Evolutionary conservation across 768 basidiomycete species (phyloP), one percentile per base, ranked within the genome.

Genomic region (Suillus americanus): DNA sequence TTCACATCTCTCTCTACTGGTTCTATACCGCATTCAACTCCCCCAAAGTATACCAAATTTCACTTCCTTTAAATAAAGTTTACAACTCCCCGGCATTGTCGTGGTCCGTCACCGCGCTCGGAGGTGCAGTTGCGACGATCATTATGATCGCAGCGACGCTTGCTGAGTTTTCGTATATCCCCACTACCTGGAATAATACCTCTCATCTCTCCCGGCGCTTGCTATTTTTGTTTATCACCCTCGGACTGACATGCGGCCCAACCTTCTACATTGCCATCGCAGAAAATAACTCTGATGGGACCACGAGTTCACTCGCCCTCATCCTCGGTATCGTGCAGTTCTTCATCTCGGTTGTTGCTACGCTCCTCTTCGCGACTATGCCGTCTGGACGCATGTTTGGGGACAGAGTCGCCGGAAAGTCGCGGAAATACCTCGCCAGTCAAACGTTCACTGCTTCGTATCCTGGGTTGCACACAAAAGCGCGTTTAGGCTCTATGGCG

Each of bases 331-430:
- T 98, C 69, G 93, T 97, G 9, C 97, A 99, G 71, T 98, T 99
- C 81, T 94, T 89, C 80, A 93, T 98, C 64, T 92, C 96, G 30
- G 89, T 94, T 59, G 78, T 88, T 62, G 93, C 91, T 9, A 94
- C 94, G 1, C 79, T 96, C 61, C 83, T 96, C 9, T 99, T 99
- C 75, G 86, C 93, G 30, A 83, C 94, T 73, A 87, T 99, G 79
- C 97, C 97, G 0, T 97, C 95, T 1, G 97, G 95, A 0, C 89
- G 97, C 23, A 98, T 99, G 95, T 99, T 99, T 73, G 97, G 97
- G 38, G 97, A 99, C 75, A 88, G 97, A 62, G 97, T 99, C 0
- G 94, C 91, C 0, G 92, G 97, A 60, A 98, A 97, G 79, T 90
- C 89, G 16, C 83, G 97, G 68, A 99, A 99, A 74, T 99, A 99